Evolutionary conservation across 192 early-diverging fungal genomes (phyloP), one percentile per base, ranked within the genome.

Genomic region (Coemansia javaensis): DNA sequence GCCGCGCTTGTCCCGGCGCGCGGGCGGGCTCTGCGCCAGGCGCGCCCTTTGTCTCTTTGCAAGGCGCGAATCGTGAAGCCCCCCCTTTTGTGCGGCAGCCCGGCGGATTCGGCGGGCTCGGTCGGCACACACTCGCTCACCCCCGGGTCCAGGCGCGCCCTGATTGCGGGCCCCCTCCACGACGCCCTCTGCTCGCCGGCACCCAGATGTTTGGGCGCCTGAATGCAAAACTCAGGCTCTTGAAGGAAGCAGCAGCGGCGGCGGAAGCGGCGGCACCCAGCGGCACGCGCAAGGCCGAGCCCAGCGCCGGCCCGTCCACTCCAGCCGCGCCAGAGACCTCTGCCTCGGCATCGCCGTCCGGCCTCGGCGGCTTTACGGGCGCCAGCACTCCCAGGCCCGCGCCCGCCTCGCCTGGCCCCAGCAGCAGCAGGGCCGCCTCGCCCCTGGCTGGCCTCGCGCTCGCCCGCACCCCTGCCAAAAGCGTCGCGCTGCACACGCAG

Each of bases 141-240:
- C n/a, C n/a, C n/a, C n/a, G n/a, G n/a, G n/a, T n/a, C n/a, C n/a
- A n/a, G n/a, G n/a, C n/a, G n/a, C n/a, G n/a, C n/a, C n/a, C n/a
- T n/a, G n/a, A n/a, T n/a, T n/a, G n/a, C n/a, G n/a, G n/a, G n/a
- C n/a, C n/a, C n/a, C n/a, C n/a, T n/a, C n/a, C n/a, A n/a, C n/a
- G n/a, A n/a, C n/a, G n/a, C n/a, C n/a, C n/a, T n/a, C n/a, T 32
- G 7, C 23, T 31, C 30, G 47, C 49, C 15, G 10, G 34, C 44
- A 43, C 62, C 54, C 62, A 53, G 56, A 72, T 72, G 68, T 72
- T 72, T 72, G 68, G 68, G 50, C 68, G 70, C 41, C 55, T 74
- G 63, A 66, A 66, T 66, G 70, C 70, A 62, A 66, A 66, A 53
- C 63, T 74, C 47, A 59, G 53, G 58, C 70, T 66, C 56, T 53